These are phyloP conservation scores for Tricholoma matsutake DNA, from an alignment of 768 basidiomycete species.

Conservation along the genomic window DNA sequence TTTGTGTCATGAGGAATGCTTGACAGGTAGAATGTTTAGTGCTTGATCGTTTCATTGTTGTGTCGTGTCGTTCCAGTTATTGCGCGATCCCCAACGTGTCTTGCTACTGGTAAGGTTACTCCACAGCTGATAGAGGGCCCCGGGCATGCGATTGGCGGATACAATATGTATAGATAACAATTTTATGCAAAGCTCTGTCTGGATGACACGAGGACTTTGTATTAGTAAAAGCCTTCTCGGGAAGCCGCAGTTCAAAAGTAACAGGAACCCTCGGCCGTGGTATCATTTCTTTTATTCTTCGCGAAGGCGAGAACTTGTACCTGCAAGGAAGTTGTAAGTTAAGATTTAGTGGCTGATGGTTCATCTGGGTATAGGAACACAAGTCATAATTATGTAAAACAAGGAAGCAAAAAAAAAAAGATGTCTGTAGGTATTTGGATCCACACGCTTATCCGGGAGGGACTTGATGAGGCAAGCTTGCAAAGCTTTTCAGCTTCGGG, in stretches of 20 bases:
- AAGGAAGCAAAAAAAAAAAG: not conserved
- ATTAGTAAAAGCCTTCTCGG: not conserved
- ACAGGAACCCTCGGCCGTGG: not conserved
- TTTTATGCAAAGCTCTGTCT: not conserved
- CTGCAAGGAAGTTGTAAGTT: constrained; percentile 8
- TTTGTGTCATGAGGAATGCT: too few species aligned
- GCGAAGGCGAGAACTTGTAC: constrained; percentile 5
- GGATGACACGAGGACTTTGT: not conserved
- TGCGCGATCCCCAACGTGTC: not conserved
- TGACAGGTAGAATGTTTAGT: too few species aligned
- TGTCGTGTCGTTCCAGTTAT: not conserved
- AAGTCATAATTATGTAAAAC: constrained; percentile 6
- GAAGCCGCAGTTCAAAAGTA: not conserved
- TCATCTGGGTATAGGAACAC: constrained; percentile 12
- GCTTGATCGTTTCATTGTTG: too few species aligned
- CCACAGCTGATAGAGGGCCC: not conserved
- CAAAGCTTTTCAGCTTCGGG: not conserved
- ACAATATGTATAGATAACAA: not conserved
- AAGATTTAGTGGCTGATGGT: constrained; percentile 12
- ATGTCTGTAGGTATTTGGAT: not conserved
- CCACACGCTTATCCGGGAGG: not conserved
- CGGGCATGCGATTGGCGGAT: not conserved
- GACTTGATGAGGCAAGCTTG: not conserved
- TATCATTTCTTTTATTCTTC: not conserved
- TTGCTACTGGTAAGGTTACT: not conserved